Conservation (phyloP, 208 protist species). For the Tritrichomonas musculus region DNA sequence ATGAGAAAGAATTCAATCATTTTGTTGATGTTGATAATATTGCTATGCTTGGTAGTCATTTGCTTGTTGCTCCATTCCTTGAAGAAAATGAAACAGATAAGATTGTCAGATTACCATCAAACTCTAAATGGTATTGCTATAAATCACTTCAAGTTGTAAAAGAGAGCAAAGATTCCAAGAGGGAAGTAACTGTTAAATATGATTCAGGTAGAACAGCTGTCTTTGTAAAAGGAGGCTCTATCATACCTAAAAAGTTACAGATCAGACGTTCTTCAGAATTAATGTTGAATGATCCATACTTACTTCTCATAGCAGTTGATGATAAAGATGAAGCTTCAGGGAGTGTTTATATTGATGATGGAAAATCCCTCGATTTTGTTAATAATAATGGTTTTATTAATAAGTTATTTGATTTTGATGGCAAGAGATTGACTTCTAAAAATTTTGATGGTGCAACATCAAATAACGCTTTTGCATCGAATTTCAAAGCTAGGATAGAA, state of each 20-base stretch:
- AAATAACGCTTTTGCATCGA: neutral
- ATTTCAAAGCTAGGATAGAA: neutral
- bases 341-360: constrained; percentile 43
- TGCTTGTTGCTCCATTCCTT: constrained; percentile 75
- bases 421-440: neutral
- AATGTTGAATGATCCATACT: constrained; percentile 62
- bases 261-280: constrained; percentile 66
- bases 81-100: constrained; percentile 52
- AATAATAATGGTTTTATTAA: neutral
- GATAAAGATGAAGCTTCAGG: constrained; percentile 35
- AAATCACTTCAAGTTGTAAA: constrained; percentile 30
- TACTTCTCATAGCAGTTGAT: constrained; percentile 51
- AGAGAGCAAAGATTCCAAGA: neutral
- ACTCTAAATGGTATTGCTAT: constrained; percentile 59
- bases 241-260: constrained; percentile 75
- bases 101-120: constrained; percentile 67
- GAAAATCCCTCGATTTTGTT: constrained; percentile 10
- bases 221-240: constrained; percentile 74
- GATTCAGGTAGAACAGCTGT: constrained; percentile 56
- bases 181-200: neutral
- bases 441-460: neutral
- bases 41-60: constrained; percentile 69
- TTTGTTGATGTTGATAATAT: constrained; percentile 57
- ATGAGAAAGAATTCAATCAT: constrained; percentile 69
- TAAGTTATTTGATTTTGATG: neutral